These are phyloP conservation scores for Malus hybrid DNA, from an alignment of 331 rosid species.

Conservation along the genomic window DNA sequence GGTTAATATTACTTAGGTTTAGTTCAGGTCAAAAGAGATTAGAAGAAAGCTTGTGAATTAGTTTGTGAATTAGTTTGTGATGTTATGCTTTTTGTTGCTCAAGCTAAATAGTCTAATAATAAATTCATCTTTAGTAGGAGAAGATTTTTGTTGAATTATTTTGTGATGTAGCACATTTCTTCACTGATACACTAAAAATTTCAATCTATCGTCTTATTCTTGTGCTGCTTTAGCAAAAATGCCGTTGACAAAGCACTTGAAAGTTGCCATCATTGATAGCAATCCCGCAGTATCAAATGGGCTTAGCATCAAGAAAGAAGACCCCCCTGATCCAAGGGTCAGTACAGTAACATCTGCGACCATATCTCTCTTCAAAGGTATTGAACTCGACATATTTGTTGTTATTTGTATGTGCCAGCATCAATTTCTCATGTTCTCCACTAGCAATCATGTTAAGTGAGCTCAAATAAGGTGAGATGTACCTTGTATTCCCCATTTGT, in stretches of 20 bases:
- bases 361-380: slow-evolving; percentile 84
- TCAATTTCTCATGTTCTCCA: neutral
- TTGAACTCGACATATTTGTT: neutral
- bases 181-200: slow-evolving; percentile 2
- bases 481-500: neutral
- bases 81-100: neutral
- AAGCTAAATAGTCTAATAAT: neutral
- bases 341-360: slow-evolving; percentile 88
- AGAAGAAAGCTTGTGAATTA: neutral
- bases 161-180: slow-evolving; percentile 1
- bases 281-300: slow-evolving; percentile 63
- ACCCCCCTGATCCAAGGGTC: slow-evolving; percentile 89
- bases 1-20: neutral
- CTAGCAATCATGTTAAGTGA: neutral
- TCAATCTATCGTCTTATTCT: slow-evolving; percentile 1
- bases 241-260: slow-evolving; percentile 87
- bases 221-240: slow-evolving; percentile 55
- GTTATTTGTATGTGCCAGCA: neutral
- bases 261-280: slow-evolving; percentile 90
- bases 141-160: neutral
- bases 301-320: slow-evolving; percentile 53
- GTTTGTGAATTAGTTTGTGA: neutral
- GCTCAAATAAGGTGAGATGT: neutral
- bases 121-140: neutral
- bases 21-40: neutral